phyloP scores from a whole-genome alignment of 495 filamentous ascomycete species.

The Aspergillus indologenus region DNA sequence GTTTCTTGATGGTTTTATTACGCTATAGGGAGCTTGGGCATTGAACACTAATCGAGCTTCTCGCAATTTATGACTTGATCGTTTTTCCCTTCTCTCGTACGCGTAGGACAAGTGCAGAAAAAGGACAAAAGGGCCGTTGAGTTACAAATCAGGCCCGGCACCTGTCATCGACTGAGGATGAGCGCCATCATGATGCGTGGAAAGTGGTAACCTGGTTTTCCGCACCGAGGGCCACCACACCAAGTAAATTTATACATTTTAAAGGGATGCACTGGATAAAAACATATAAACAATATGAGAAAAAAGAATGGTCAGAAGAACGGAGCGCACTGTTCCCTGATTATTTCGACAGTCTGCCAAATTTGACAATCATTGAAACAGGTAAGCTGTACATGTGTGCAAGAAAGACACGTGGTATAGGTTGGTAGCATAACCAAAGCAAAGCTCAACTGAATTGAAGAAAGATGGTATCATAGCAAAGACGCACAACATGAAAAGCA shows the following conservation, averaged over 20 bases:
- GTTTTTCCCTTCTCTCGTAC: no score
- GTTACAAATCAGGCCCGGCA: no score
- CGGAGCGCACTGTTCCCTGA: neutral
- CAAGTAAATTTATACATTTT: neutral
- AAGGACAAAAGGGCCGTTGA: no score
- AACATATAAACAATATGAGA: neutral
- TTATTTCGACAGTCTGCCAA: neutral
- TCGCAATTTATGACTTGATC: no score
- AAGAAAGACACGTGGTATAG: neutral
- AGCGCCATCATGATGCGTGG: no score
- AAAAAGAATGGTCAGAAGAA: neutral
- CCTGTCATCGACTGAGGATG: no score
- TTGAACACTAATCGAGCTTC: no score
- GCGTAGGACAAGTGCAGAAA: no score
- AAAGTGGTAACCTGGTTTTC: neutral
- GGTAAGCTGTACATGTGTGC: no score
- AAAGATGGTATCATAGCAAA: slow-evolving; percentile 3
- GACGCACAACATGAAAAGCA: neutral
- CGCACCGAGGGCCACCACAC: no score
- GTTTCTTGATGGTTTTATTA: no score
- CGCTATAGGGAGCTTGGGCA: no score
- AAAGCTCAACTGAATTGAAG: neutral
- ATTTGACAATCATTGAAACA: neutral
- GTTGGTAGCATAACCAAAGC: neutral
- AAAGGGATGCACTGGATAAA: neutral